Evolutionary conservation across 805 yeast species (phyloP), one percentile per base, ranked within the genome.

Genomic region (Candida succiphila): DNA sequence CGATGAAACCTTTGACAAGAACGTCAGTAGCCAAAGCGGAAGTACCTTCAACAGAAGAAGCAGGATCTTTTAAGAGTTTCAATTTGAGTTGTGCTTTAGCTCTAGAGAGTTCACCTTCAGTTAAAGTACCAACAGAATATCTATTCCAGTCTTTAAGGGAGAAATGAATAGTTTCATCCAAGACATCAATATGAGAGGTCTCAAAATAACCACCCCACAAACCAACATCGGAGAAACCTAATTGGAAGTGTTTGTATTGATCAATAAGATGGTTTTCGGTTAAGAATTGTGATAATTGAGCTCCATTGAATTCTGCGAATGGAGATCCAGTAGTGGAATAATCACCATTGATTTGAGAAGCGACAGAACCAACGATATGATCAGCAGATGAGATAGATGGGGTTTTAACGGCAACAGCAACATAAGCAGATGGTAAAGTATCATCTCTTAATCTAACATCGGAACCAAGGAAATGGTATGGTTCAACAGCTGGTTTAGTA

Each of bases 381-480:
- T 78, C 72, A 45, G 78, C 74, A 37, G 88, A 76, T 40, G 53
- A 51, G 31, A 68, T 40, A 29, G 78, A 64, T 61, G 80, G 88
- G 64, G 86, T 85, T 52, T 73, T 67, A 36, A 70, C 89, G 37
- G 87, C 86, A 49, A 83, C 67, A 35, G 87, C 61, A 49, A 81
- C 69, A 69, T 80, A 79, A 37, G 89, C 92, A 55, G 75, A 72
- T 54, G 89, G 85, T 52, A 79, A 56, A 48, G 86, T 83, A 61
- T 83, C 94, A 55, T 83, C 94, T 75, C 94, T 79, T 65, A 81
- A 64, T 72, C 88, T 77, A 44, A 81, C 78, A 56, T 83, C 94
- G 30, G 92, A 81, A 57, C 94, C 94, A 56, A 83, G 69, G 73
- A 82, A 83, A 36, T 75, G 56, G 40, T 83, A 72, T 35, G 73